Evolutionary conservation across 352 stramenopile species (phyloP).

Genomic region (Phytophthora aleatoria): DNA sequence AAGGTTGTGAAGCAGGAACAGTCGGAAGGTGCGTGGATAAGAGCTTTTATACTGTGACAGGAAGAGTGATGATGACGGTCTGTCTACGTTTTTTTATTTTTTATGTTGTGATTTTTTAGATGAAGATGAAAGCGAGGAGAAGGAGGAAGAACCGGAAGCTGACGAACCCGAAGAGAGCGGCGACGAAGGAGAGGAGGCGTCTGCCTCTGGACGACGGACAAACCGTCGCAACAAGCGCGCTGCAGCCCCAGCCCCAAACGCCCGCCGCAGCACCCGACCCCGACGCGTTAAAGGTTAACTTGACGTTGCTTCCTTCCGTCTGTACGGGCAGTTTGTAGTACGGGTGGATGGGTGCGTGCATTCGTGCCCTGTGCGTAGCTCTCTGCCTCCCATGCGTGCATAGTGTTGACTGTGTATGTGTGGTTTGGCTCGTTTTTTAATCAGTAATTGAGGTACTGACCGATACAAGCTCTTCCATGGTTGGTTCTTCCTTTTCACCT

Average conservation of each 20-base stretch:
- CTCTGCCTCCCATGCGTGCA: slow-evolving; percentile 43
- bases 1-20: slow-evolving; percentile 22
- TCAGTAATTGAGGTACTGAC: slow-evolving; percentile 69
- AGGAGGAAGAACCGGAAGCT: slow-evolving; percentile 41
- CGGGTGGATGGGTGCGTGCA: slow-evolving; percentile 36
- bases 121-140: slow-evolving; percentile 46
- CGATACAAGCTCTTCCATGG: slow-evolving; percentile 48
- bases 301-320: slow-evolving; percentile 37
- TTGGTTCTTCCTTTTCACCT: slow-evolving; percentile 39
- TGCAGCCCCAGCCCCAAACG: slow-evolving; percentile 17
- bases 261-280: slow-evolving; percentile 41
- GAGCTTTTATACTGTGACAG: background rate
- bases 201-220: slow-evolving; percentile 26
- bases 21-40: slow-evolving; percentile 29
- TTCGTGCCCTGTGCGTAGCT: slow-evolving; percentile 41
- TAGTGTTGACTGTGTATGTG: slow-evolving; percentile 57
- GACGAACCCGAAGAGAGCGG: slow-evolving; percentile 32
- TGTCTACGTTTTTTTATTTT: background rate
- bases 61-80: slow-evolving; percentile 8
- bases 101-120: slow-evolving; percentile 8
- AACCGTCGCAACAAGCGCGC: slow-evolving; percentile 38
- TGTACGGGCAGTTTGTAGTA: slow-evolving; percentile 38
- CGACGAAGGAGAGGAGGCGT: slow-evolving; percentile 33
- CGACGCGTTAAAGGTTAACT: slow-evolving; percentile 75
- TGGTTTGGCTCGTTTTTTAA: slow-evolving; percentile 47